Evolutionary conservation across 352 stramenopile genomes (phyloP), one percentile per base, ranked within the genome.

Genomic region (Pythium scleroteichum): DNA sequence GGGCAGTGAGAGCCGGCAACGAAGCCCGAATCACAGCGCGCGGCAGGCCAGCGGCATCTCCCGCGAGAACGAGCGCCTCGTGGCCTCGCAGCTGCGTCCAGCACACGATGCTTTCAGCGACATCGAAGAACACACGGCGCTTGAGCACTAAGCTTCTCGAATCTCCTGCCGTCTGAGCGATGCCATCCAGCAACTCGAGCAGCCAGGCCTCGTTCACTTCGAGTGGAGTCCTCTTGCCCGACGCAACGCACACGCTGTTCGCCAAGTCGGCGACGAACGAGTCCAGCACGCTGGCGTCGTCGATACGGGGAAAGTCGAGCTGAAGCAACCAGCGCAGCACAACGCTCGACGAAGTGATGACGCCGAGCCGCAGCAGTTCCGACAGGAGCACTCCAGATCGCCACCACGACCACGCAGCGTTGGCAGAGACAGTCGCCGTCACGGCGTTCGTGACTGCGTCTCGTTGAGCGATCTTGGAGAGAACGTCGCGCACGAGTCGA

Each of bases 161-260:
- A 40, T 17, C 10, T 35, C 29, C 29, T 35, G 29, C 10, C 29
- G 29, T 35, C 29, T 35, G 29, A 10, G 29, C 19, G 32, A 59
- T 32, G 14, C 23, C 56, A 39, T 66, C 50, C 27, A 66, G 50
- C 20, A 59, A 27, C 29, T 66, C 59, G 22, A 66, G 44, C 4
- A 66, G 39, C 59, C 59, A 60, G 23, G 59, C 27, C 17, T 66
- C 59, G 16, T 66, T 53, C 19, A 41, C 44, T 39, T 54, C 49
- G 5, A 66, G n/a, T 33, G 59, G 29, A 3, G 19, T 6, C 35
- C 54, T 66, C 40, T 53, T 66, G 19, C 40, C 50, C 3, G 39
- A 38, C 45, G 49, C 17, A 38, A 7, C 47, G 19, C 35, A 50
- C 33, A 63, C 45, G 4, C 45, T 35, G 17, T 58, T 39, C 12